Evolutionary conservation across 495 filamentous ascomycete species (phyloP), one percentile per base, ranked within the genome.

Genomic region (Aspergillus funiculosus): DNA sequence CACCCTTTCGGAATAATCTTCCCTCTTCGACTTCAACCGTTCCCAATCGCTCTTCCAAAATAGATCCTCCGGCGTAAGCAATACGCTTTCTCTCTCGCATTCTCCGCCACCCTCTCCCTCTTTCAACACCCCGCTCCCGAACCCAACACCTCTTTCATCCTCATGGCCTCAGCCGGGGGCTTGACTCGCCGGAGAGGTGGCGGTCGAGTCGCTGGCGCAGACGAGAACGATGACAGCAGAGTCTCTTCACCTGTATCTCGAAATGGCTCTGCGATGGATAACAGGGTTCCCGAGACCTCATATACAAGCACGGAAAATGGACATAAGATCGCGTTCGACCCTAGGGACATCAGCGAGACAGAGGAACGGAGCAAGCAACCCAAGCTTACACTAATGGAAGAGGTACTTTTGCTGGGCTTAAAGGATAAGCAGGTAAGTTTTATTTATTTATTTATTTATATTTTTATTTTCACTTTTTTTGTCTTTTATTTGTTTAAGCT

Each of bases 311-410:
- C 85, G 57, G 91, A 94, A 71, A 96, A 95, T 74, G 92, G 92
- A 46, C 94, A 97, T 70, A 95, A 94, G 74, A 96, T 98, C 67
- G 94, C 89, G 22, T 98, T 90, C 65, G 92, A 98, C 67, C 92
- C 92, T 37, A 77, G 88, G 63, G 92, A 98, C 67, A 91, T 98
- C 62, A 94, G 86, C 68, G 94, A 98, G 78, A 95, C 83, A 65
- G 85, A 85, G 59, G 92, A 97, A 75, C 74, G 94, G 62, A 94
- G 80, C 74, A 96, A 95, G 71, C 91, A 97, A 72, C 92, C 92
- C 20, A 98, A 97, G 73, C 67, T 98, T 52, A 98, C 94, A 22
- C 70, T 98, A 47, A 98, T 98, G 92, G 92, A 98, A 72, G 92
- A 98, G 73, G 83, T 98, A 20, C 67, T 98, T 55, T 70, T 98